phyloP scores from a whole-genome alignment of 345 rosid species.

The Turnera subulata region DNA sequence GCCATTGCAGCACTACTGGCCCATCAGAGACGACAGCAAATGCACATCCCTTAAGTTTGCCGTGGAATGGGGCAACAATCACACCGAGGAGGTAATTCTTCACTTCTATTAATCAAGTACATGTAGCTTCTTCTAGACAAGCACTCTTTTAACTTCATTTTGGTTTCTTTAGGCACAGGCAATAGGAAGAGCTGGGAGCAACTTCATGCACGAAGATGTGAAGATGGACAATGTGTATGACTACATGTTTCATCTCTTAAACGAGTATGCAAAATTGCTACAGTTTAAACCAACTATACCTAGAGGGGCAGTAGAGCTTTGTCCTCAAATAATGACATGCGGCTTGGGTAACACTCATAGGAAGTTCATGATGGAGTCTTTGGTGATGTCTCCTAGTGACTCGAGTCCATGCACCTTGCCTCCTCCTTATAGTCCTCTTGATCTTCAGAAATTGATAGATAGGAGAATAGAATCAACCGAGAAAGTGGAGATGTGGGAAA shows the following conservation, averaged over 20 bases:
- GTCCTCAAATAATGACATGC: slow-evolving; percentile 48
- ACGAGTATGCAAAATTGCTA: slow-evolving; percentile 39
- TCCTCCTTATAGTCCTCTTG: slow-evolving; percentile 27
- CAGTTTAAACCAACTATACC: slow-evolving; percentile 36
- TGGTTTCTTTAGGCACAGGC: slow-evolving; percentile 23
- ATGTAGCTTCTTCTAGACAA: too few relatives aligned
- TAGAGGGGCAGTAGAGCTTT: slow-evolving; percentile 34
- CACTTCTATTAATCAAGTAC: not conserved
- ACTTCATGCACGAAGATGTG: slow-evolving; percentile 4
- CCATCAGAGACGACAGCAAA: slow-evolving; percentile 43
- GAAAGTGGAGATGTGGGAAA: slow-evolving; percentile 35
- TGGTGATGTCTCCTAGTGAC: slow-evolving; percentile 35
- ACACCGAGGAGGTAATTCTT: slow-evolving; percentile 23
- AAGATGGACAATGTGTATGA: slow-evolving; percentile 43
- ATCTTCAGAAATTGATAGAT: slow-evolving; percentile 20
- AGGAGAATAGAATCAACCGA: slow-evolving; percentile 24
- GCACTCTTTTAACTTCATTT: too few relatives aligned
- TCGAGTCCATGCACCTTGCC: slow-evolving; percentile 38
- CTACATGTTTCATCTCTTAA: slow-evolving; percentile 46
- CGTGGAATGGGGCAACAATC: slow-evolving; percentile 71
- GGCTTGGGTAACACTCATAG: slow-evolving; percentile 21
- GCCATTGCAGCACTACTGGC: slow-evolving; percentile 79
- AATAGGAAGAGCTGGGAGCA: slow-evolving; percentile 37
- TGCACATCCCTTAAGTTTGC: slow-evolving; percentile 63
- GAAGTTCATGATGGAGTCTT: slow-evolving; percentile 36